Evolutionary conservation across 345 rosid species (phyloP), one percentile per base, ranked within the genome.

Genomic region (Reutealis trisperma): DNA sequence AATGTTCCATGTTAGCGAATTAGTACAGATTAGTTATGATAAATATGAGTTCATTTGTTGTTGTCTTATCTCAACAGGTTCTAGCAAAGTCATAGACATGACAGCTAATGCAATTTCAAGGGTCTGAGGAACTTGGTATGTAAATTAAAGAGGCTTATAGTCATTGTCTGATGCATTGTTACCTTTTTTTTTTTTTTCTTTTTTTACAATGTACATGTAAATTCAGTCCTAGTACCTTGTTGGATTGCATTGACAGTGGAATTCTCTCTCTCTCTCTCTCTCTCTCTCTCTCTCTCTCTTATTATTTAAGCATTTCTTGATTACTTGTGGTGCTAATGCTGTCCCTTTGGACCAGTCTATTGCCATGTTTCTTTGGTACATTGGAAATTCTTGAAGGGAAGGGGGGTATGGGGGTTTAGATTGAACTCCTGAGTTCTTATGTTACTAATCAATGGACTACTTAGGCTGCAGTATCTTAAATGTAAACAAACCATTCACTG

Each of bases 41-140:
- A 4, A 37, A 2, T 11, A 51, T 51, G 9, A 44, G 47, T 73
- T 75, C 66, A 64, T 60, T 32, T 64, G n/a, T 45, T 13, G 47
- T 65, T 18, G 59, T 5, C n/a, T 54, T 71, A 32, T 75, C 41
- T 34, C 51, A 63, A 68, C 84, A 83, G 83, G 84, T 77, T 75
- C 66, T 25, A 70, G 75, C 78, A 79, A 74, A 62, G 55, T 12
- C 1, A 37, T 63, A 67, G 81, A 80, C 19, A 0, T 47, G 32
- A 57, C 78, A 65, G 55, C 68, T 0, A 66, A 19, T 61, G 83
- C 79, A 82, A 25, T 81, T 47, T 49, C 9, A 14, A 79, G 37
- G 25, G 74, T 58, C 70, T 80, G 47, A 64, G 72, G 57, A 80
- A 79, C 58, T 82, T 49, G 83, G 83, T 49, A 55, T 8, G 57